Conservation (phyloP, 306 rosid species). For the Corylus heterophylla region DNA sequence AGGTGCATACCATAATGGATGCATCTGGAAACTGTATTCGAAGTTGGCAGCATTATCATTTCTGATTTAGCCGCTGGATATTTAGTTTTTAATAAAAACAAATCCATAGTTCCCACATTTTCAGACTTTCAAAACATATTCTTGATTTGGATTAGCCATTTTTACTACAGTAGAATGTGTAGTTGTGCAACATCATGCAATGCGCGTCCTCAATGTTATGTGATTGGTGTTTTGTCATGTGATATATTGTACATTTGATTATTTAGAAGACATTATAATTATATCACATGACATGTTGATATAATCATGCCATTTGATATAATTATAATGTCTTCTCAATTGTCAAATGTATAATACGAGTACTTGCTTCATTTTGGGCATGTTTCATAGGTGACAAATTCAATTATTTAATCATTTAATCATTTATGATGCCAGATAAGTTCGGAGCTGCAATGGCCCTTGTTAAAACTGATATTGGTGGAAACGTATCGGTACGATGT, state of each 20-base stretch:
- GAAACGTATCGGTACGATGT: conserved; percentile 70
- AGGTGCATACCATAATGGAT: not conserved
- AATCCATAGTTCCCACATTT: not conserved
- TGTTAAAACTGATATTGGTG: conserved; percentile 83
- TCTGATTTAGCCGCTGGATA: not conserved
- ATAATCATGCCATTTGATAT: too few relatives aligned
- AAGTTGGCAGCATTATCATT: not conserved
- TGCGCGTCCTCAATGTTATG: not conserved
- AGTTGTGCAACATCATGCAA: not conserved
- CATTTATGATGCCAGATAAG: conserved; percentile 61
- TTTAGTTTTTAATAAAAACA: not conserved
- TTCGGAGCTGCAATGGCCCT: conserved; percentile 98
- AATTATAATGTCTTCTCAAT: not conserved
- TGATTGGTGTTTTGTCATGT: not conserved
- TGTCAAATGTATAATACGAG: conserved; percentile 3
- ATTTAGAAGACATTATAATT: too few relatives aligned
- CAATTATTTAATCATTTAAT: not conserved
- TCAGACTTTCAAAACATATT: not conserved
- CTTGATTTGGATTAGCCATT: not conserved
- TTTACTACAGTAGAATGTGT: not conserved
- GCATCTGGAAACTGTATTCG: conserved; percentile 3
- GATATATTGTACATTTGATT: too few relatives aligned
- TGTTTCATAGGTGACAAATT: not conserved
- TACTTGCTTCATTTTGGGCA: not conserved
- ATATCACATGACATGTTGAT: too few relatives aligned